These are phyloP conservation scores for Boletellus dicymbophilus DNA, from an alignment of 1,284 basidiomycete species.

Conservation along the genomic window DNA sequence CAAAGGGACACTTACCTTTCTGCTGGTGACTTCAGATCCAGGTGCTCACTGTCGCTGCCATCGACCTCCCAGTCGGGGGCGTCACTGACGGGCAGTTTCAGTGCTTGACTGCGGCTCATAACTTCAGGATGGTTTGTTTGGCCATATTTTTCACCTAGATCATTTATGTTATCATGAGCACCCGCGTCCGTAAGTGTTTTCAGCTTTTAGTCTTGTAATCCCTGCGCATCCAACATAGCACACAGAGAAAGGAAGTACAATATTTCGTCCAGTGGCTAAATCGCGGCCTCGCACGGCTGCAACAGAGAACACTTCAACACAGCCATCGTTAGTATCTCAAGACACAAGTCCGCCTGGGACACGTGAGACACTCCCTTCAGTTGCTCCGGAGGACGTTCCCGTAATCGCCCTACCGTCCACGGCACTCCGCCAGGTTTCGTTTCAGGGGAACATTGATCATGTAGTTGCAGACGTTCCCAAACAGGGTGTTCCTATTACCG, in stretches of 20 bases:
- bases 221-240: slow-evolving; percentile 8
- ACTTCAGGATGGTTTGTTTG: slow-evolving; percentile 32
- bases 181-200: slow-evolving; percentile 68
- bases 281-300: slow-evolving; percentile 39
- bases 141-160: no score
- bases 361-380: background rate
- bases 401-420: slow-evolving; percentile 24
- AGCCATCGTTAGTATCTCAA: slow-evolving; percentile 37
- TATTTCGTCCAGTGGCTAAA: slow-evolving; percentile 68
- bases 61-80: slow-evolving; percentile 60
- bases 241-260: slow-evolving; percentile 68
- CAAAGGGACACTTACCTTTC: slow-evolving; percentile 49
- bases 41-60: slow-evolving; percentile 36
- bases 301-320: slow-evolving; percentile 34
- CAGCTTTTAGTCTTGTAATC: background rate
- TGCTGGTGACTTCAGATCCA: slow-evolving; percentile 44
- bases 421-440: slow-evolving; percentile 14
- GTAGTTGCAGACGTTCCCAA: slow-evolving; percentile 2
- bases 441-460: slow-evolving; percentile 4
- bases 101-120: slow-evolving; percentile 31
- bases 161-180: slow-evolving; percentile 67
- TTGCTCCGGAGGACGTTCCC: background rate
- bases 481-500: slow-evolving; percentile 20
- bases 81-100: slow-evolving; percentile 54
- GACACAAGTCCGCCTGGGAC: slow-evolving; percentile 30